phyloP scores from a whole-genome alignment of 2,329 filamentous ascomycete species.

The Monosporascus sp. region DNA sequence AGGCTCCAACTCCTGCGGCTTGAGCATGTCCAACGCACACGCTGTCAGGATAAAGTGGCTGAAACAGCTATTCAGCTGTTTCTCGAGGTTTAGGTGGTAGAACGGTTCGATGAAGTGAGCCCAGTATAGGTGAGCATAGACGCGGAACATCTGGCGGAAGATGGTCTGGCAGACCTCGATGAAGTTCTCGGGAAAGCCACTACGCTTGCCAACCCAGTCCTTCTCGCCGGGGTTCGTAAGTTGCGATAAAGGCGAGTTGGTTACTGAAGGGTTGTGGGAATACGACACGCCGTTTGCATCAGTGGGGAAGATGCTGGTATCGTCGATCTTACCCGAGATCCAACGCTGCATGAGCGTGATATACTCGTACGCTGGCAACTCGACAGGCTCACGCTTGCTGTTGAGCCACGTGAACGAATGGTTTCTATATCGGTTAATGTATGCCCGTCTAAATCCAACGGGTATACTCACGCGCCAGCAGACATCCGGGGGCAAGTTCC shows the following conservation, averaged over 20 bases:
- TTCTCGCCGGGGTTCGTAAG: conserved; percentile 55
- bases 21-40: conserved; percentile 76
- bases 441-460: background rate
- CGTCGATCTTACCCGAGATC: conserved; percentile 94
- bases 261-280: conserved; percentile 55
- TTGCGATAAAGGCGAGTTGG: conserved; percentile 55
- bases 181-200: conserved; percentile 88
- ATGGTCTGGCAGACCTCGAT: conserved; percentile 87
- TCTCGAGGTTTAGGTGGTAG: conserved; percentile 75
- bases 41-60: conserved; percentile 78
- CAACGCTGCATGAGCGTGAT: conserved; percentile 94
- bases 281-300: conserved; percentile 67
- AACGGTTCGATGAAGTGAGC: conserved; percentile 84
- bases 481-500: conserved; percentile 87
- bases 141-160: conserved; percentile 97
- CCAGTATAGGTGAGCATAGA: conserved; percentile 97
- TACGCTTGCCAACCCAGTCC: conserved; percentile 85
- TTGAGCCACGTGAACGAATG: conserved; percentile 97
- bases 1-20: conserved; percentile 85
- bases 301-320: conserved; percentile 84
- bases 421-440: conserved; percentile 45
- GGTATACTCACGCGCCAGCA: conserved; percentile 71
- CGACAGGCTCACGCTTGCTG: conserved; percentile 77
- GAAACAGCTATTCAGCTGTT: conserved; percentile 82
- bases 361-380: conserved; percentile 88